Conservation (phyloP, 352 stramenopile species). For the Pythium aristosporum region DNA sequence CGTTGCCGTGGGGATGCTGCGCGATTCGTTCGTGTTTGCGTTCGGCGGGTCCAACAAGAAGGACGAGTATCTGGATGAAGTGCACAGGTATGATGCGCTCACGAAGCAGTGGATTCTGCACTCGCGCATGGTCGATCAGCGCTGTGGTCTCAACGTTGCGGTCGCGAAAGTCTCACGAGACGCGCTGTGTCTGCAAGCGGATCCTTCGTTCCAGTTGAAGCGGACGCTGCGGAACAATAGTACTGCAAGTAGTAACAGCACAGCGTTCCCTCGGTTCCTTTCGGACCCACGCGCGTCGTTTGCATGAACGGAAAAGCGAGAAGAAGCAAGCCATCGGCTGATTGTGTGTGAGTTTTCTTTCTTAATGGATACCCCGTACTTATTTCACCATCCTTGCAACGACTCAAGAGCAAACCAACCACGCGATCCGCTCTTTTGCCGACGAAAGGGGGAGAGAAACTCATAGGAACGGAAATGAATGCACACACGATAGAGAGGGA, state of each 20-base stretch:
- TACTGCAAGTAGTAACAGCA: conserved; percentile 8
- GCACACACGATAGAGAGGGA: not conserved
- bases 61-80: conserved; percentile 67
- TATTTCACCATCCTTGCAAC: not conserved
- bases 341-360: not conserved
- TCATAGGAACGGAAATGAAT: not conserved
- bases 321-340: not conserved
- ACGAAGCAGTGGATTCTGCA: conserved; percentile 62
- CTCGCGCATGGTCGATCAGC: conserved; percentile 58
- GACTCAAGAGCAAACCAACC: not conserved
- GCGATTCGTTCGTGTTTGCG: conserved; percentile 69
- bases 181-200: conserved; percentile 42
- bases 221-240: not conserved
- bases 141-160: conserved; percentile 62
- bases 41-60: conserved; percentile 77
- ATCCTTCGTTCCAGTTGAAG: not conserved
- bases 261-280: conserved; percentile 1
- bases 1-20: conserved; percentile 53
- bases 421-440: not conserved
- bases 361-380: conserved; percentile 1
- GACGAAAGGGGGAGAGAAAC: not conserved
- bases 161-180: conserved; percentile 40
- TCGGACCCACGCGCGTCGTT: conserved; percentile 9
- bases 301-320: conserved; percentile 1
- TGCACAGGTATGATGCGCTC: conserved; percentile 65